A percentile compares a stretch with the other conserved stretches of the same genome.
Evolutionary conservation across 345 rosid species (phyloP).

Genomic region (Syzygium jambos): DNA sequence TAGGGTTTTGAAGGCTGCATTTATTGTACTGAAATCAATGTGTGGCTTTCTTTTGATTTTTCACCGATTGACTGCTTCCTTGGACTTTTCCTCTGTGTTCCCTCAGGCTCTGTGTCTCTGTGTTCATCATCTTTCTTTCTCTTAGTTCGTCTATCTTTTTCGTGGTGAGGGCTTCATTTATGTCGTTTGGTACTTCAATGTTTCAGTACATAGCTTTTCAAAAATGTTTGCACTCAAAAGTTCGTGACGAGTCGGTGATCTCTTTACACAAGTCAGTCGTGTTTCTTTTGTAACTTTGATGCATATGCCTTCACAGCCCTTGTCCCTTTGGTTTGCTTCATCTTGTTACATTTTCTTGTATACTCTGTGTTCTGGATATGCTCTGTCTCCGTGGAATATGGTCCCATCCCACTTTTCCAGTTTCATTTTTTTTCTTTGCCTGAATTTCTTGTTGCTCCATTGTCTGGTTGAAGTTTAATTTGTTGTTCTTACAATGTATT

Average conservation of each 20-base stretch:
- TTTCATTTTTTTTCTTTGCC: conserved; percentile 2
- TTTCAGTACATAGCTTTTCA: neutral
- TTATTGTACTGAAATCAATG: conserved; percentile 62
- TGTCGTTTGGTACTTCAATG: conserved; percentile 15
- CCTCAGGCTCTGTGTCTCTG: conserved; percentile 14
- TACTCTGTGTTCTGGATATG: conserved; percentile 21
- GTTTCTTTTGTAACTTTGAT: neutral
- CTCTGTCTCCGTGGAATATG: neutral
- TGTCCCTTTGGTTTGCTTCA: neutral
- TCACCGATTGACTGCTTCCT: conserved; percentile 47
- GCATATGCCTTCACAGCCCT: neutral
- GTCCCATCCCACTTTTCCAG: conserved; percentile 1
- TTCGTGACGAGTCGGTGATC: neutral
- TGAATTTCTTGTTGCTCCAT: conserved; percentile 7
- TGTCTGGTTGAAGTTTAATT: neutral
- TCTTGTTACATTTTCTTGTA: neutral
- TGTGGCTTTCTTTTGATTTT: conserved; percentile 11
- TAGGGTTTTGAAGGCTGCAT: conserved; percentile 36
- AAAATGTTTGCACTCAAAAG: neutral
- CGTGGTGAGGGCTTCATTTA: conserved; percentile 10
- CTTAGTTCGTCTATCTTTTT: conserved; percentile 9
- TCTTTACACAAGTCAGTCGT: neutral
- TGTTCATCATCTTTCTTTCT: conserved; percentile 6
- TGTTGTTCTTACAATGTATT: neutral
- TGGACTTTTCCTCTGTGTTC: conserved; percentile 5